phyloP scores from a whole-genome alignment of 768 basidiomycete species.

The Suillus lakei region DNA sequence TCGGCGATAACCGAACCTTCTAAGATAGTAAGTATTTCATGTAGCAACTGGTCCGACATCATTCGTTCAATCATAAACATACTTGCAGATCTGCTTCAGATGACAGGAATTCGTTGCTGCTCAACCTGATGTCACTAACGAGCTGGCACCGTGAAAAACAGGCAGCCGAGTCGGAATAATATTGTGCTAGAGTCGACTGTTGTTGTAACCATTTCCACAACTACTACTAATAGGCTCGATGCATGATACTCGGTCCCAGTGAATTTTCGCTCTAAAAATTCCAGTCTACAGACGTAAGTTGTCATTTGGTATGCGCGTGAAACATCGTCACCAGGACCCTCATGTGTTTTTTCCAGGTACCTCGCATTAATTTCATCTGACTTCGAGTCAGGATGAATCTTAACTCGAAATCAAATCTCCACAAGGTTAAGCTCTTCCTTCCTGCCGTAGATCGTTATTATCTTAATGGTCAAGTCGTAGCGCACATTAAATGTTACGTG shows the following conservation, averaged over 20 bases:
- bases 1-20: conserved; percentile 9
- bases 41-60: conserved; percentile 3
- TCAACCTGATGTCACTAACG: not conserved
- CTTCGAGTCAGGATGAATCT: conserved; percentile 4
- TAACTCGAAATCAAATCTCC: conserved; percentile 4
- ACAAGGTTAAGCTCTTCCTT: conserved; percentile 6
- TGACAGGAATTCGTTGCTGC: not conserved
- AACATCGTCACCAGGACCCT: not conserved
- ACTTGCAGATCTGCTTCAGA: conserved; percentile 1
- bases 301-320: not conserved
- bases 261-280: not conserved
- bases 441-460: conserved; percentile 4
- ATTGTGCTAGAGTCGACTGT: not conserved
- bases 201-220: not conserved
- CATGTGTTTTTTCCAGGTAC: conserved; percentile 3
- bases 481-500: conserved; percentile 7
- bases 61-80: conserved; percentile 3
- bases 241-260: not conserved
- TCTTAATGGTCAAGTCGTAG: not conserved
- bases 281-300: not conserved
- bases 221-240: no score
- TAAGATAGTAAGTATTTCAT: not conserved
- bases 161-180: not conserved
- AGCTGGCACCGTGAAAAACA: not conserved
- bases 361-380: conserved; percentile 6